Base-by-base conservation (phyloP, 2,329 filamentous ascomycete species). In the Trichophyton verrucosum region DNA sequence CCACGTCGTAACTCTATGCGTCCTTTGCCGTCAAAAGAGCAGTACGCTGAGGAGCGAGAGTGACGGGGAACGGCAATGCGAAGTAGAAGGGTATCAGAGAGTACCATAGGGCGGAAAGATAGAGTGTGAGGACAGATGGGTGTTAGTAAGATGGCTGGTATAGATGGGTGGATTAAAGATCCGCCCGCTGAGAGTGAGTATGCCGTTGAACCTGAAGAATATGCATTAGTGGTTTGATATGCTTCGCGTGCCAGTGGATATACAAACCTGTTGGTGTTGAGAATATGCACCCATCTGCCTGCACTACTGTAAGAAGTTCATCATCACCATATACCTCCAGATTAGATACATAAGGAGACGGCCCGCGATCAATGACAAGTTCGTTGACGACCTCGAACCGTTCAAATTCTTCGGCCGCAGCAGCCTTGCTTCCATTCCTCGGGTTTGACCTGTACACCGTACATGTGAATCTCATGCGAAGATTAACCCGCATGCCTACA, bases 371-470 rank as follows among this genome's bases (percentile, higher is more conserved):
- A 68, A 99, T 97, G 73, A 99, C 92, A 58, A 99, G 85, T 77
- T 99, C 94, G 75, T 99, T 99, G 65, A 99, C 84, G 20, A 99
- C 92, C 76, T 99, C 94, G 65, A 96, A 97, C 69, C 96, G 91
- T 76, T 97, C 92, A 51, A 87, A 89, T 74, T 96, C 91, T 67
- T 94, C 87, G 66, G 86, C 82, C n/a, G 83, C 80, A 9, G 81
- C 82, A 1, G 77, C 71, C n/a, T 71, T 76, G 5, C 77, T 73
- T 11, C 73, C 74, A 47, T 76, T 73, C 59, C 71, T 75, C 6
- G 71, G 70, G 63, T 77, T 84, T 66, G 86, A 81, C 51, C 92
- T 87, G 77, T 92, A 96, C 7, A 99, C 91, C 0, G 94, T 97
- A 77, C 92, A 97, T 15, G 94, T 99, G 74, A 99, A 99, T 64